These are phyloP conservation scores for Pythium sp. DNA, from an alignment of 352 stramenopile species.

Conservation along the genomic window DNA sequence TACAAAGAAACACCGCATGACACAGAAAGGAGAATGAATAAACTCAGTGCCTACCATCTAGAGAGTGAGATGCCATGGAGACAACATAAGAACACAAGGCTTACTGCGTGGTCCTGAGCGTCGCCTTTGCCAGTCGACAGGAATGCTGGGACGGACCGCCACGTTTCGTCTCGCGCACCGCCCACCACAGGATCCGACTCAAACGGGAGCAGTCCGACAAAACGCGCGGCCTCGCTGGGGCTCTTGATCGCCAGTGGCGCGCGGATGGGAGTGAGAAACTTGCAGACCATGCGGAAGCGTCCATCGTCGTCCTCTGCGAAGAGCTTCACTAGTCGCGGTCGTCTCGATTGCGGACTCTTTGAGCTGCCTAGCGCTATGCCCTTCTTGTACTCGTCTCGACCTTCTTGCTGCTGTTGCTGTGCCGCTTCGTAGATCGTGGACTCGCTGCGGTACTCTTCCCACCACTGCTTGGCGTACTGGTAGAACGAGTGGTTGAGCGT, in stretches of 20 bases:
- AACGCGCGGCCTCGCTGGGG: conserved; percentile 81
- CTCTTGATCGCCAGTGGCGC: conserved; percentile 44
- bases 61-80: background rate
- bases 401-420: background rate
- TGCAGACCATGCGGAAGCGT: conserved; percentile 82
- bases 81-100: background rate
- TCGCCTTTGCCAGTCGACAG: conserved; percentile 76
- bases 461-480: conserved; percentile 83
- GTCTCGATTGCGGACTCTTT: conserved; percentile 15
- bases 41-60: background rate
- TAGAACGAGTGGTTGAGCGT: conserved; percentile 65
- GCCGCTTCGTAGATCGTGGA: conserved; percentile 14
- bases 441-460: conserved; percentile 69
- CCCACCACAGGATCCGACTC: conserved; percentile 52
- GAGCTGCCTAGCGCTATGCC: background rate
- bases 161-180: conserved; percentile 60
- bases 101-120: conserved; percentile 78
- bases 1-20: conserved; percentile 18
- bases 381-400: conserved; percentile 24
- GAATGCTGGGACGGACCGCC: conserved; percentile 71
- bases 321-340: conserved; percentile 65
- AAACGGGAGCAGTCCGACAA: conserved; percentile 79
- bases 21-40: background rate
- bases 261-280: conserved; percentile 71
- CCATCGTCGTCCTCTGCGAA: conserved; percentile 89